Conservation (phyloP, 192 early-diverging fungal genomes). For the Gaertneriomyces sp. region DNA sequence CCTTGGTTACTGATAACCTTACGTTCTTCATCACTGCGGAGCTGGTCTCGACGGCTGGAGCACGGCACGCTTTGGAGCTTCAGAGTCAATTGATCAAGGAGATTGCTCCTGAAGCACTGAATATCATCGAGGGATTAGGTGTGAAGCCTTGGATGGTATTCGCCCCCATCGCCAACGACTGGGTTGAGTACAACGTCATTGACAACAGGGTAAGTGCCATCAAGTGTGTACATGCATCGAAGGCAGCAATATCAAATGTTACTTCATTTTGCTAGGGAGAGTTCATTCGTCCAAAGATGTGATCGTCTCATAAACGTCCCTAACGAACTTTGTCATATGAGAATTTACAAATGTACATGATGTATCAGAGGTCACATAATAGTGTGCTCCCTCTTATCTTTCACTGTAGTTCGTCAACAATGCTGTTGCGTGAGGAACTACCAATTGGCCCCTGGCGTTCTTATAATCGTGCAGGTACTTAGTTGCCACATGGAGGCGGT, state of each 20-base stretch:
- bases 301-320: too few relatives aligned
- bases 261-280: conserved; percentile 4
- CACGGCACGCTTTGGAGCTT: conserved; percentile 37
- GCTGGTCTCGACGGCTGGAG: conserved; percentile 48
- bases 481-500: too few relatives aligned
- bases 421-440: too few relatives aligned
- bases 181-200: conserved; percentile 60
- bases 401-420: too few relatives aligned
- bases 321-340: too few relatives aligned
- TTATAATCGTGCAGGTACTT: too few relatives aligned
- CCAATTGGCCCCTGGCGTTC: too few relatives aligned
- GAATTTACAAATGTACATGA: too few relatives aligned
- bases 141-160: conserved; percentile 56
- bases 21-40: conserved; percentile 52
- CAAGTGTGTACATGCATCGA: not conserved
- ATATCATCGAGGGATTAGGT: conserved; percentile 57
- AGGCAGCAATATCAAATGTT: not conserved
- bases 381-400: too few relatives aligned
- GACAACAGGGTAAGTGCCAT: conserved; percentile 57
- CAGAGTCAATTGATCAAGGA: conserved; percentile 49
- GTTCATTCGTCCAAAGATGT: conserved; percentile 7
- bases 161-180: conserved; percentile 70
- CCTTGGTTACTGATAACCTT: conserved; percentile 51
- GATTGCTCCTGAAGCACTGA: conserved; percentile 48
- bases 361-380: too few relatives aligned